phyloP scores from a whole-genome alignment of 2,329 filamentous ascomycete species.

The Truncatella angustata region DNA sequence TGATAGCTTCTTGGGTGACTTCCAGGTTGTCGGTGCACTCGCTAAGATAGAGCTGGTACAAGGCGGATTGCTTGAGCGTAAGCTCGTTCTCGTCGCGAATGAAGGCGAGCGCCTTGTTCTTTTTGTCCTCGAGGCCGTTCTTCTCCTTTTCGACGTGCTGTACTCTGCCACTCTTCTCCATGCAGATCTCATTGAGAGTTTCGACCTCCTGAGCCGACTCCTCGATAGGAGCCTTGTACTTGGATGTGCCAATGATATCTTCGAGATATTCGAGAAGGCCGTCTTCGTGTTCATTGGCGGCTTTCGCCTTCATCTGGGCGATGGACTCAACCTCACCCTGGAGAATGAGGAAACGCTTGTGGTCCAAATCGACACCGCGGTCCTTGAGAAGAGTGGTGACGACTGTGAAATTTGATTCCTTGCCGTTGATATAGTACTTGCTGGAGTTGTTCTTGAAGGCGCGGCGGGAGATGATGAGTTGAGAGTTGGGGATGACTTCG shows the following conservation, averaged over 20 bases:
- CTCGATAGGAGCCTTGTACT: slow-evolving; percentile 96
- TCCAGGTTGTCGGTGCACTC: slow-evolving; percentile 87
- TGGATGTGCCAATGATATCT: slow-evolving; percentile 97
- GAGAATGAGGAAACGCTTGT: slow-evolving; percentile 95
- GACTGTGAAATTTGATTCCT: slow-evolving; percentile 85
- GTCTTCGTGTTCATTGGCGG: slow-evolving; percentile 91
- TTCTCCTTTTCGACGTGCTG: slow-evolving; percentile 99
- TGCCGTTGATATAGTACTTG: slow-evolving; percentile 95
- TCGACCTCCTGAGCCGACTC: slow-evolving; percentile 90
- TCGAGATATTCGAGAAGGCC: slow-evolving; percentile 95
- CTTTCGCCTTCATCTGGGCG: slow-evolving; percentile 98
- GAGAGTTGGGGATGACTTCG: slow-evolving; percentile 78
- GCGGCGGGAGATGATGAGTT: slow-evolving; percentile 82
- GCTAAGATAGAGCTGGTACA: slow-evolving; percentile 88
- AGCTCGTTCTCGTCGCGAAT: slow-evolving; percentile 94
- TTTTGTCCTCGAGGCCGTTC: slow-evolving; percentile 89
- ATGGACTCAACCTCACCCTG: slow-evolving; percentile 99
- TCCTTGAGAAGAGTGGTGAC: slow-evolving; percentile 86
- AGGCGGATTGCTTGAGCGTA: slow-evolving; percentile 79
- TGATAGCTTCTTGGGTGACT: slow-evolving; percentile 85
- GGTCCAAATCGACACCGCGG: slow-evolving; percentile 89
- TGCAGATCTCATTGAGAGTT: slow-evolving; percentile 86
- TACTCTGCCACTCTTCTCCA: slow-evolving; percentile 92
- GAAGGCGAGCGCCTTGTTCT: slow-evolving; percentile 86
- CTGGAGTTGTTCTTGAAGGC: slow-evolving; percentile 98